A percentile compares a stretch with the other conserved stretches of the same genome.
phyloP scores from a whole-genome alignment of 306 rosid genomes.

The Lablab purpureus region DNA sequence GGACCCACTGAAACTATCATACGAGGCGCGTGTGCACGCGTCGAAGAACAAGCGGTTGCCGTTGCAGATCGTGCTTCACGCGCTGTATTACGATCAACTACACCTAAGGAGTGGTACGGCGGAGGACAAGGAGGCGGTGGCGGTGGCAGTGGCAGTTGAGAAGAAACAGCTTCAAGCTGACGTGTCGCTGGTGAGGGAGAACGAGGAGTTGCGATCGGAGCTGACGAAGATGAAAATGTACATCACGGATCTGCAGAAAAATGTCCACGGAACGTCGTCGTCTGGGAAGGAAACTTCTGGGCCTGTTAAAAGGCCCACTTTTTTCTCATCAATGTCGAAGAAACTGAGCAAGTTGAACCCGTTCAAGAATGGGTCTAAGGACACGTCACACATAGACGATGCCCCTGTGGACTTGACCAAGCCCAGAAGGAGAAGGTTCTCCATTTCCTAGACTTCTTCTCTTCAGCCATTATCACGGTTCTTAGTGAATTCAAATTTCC shows the following conservation, averaged over 20 bases:
- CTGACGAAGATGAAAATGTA: constrained; percentile 80
- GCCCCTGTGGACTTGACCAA: constrained; percentile 58
- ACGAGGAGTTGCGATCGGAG: constrained; percentile 74
- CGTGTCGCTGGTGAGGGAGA: constrained; percentile 77
- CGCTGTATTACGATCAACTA: constrained; percentile 83
- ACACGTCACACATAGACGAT: constrained; percentile 67
- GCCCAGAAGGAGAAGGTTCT: constrained; percentile 92
- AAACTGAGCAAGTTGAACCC: constrained; percentile 83
- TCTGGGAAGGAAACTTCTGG: neutral
- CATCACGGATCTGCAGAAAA: constrained; percentile 67
- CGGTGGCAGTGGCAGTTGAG: constrained; percentile 11
- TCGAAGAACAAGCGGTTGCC: constrained; percentile 90
- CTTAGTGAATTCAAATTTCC: neutral
- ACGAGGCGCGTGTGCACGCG: constrained; percentile 90
- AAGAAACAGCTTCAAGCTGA: constrained; percentile 70
- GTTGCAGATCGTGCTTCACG: constrained; percentile 85
- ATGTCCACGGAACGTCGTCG: constrained; percentile 46
- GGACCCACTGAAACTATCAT: constrained; percentile 78
- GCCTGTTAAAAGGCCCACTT: constrained; percentile 52
- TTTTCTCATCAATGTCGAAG: constrained; percentile 77
- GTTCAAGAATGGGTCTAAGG: constrained; percentile 79
- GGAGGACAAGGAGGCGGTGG: constrained; percentile 43
- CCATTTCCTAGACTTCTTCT: constrained; percentile 59
- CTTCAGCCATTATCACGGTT: neutral
- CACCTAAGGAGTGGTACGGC: constrained; percentile 70